Conservation (phyloP, 371 early-diverging fungal species). For the Spraguea lophii region DNA sequence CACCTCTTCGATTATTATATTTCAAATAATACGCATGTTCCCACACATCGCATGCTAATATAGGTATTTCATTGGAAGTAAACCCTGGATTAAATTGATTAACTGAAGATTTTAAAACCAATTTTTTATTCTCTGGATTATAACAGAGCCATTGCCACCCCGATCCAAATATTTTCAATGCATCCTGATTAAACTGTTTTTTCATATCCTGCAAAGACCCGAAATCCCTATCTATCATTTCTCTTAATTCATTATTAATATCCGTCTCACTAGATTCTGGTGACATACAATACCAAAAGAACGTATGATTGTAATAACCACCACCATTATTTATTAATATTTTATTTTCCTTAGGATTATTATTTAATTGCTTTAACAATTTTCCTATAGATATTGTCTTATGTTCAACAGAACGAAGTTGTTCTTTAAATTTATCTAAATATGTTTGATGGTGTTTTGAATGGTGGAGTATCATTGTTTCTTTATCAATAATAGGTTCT, state of each 20-base stretch:
- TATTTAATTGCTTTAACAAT: slow-evolving; percentile 52
- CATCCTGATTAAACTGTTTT: slow-evolving; percentile 55
- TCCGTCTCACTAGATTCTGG: slow-evolving; percentile 53
- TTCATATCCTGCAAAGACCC: slow-evolving; percentile 65
- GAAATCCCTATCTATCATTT: slow-evolving; percentile 59
- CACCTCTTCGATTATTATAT: slow-evolving; percentile 78
- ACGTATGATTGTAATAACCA: slow-evolving; percentile 83
- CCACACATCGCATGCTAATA: slow-evolving; percentile 86
- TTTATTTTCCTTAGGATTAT: slow-evolving; percentile 56
- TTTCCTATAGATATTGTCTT: slow-evolving; percentile 48
- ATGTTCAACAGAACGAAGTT: slow-evolving; percentile 29
- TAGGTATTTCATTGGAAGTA: slow-evolving; percentile 52
- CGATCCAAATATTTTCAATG: slow-evolving; percentile 71
- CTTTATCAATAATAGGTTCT: slow-evolving; percentile 47
- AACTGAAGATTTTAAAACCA: slow-evolving; percentile 64
- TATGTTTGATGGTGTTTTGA: slow-evolving; percentile 73
- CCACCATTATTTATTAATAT: slow-evolving; percentile 71
- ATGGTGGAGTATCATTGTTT: slow-evolving; percentile 86
- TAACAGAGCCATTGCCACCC: slow-evolving; percentile 92
- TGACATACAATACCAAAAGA: slow-evolving; percentile 78
- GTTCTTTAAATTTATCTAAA: slow-evolving; percentile 51
- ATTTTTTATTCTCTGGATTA: slow-evolving; percentile 54
- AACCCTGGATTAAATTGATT: slow-evolving; percentile 72
- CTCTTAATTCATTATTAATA: slow-evolving; percentile 45
- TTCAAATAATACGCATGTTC: slow-evolving; percentile 91